A percentile compares a stretch with the other conserved stretches of the same genome.
These are phyloP conservation scores for Annulohypoxylon moriforme DNA, from an alignment of 495 filamentous ascomycete species.

Conservation along the genomic window DNA sequence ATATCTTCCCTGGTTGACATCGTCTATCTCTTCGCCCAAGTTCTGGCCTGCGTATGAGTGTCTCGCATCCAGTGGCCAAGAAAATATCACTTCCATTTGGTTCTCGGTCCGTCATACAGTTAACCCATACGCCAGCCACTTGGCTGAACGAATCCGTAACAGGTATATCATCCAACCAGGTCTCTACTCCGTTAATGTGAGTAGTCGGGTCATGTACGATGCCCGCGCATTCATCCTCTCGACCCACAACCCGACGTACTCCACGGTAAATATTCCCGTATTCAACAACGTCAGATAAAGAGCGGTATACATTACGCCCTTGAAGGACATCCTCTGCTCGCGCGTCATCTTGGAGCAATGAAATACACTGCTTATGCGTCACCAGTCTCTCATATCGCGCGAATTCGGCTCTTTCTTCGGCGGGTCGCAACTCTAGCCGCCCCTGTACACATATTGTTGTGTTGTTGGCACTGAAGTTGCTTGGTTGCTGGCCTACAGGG, in stretches of 20 bases:
- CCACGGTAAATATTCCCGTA: conserved; percentile 58
- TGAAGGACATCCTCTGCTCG: not conserved
- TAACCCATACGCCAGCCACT: conserved; percentile 62
- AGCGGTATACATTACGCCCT: conserved; percentile 58
- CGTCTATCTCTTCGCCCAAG: not conserved
- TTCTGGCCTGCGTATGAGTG: not conserved
- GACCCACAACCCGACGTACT: conserved; percentile 56
- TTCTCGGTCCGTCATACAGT: conserved; percentile 59
- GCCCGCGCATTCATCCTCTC: conserved; percentile 57
- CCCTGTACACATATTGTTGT: not conserved
- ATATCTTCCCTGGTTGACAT: conserved; percentile 41
- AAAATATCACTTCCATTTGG: conserved; percentile 1
- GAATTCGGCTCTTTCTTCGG: not conserved
- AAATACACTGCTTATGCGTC: not conserved
- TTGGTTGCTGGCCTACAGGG: not conserved
- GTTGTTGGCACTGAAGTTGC: not conserved
- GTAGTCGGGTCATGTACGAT: not conserved
- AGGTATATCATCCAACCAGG: not conserved
- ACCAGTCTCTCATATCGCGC: conserved; percentile 8
- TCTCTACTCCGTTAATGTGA: not conserved
- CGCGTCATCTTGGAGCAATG: not conserved
- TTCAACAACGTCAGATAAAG: conserved; percentile 59
- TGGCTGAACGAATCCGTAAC: conserved; percentile 55
- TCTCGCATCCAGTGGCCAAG: conserved; percentile 1
- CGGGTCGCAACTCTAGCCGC: not conserved